phyloP scores from a whole-genome alignment of 1,284 basidiomycete species.

The Calocybe gambosa region DNA sequence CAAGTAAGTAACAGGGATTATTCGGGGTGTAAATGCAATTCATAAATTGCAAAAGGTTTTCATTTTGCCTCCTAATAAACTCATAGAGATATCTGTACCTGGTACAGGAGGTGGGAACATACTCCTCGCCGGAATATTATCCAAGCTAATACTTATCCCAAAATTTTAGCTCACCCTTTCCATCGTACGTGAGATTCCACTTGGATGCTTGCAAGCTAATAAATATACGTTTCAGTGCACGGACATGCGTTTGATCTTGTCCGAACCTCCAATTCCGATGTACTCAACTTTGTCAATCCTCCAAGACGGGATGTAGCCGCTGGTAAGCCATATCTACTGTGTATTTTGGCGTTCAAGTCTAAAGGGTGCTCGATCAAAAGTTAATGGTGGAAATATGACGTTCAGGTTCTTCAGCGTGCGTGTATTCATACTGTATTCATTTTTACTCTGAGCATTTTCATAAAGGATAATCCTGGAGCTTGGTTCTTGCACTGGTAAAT shows the following conservation, averaged over 20 bases:
- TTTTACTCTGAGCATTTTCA: neutral
- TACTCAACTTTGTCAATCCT: constrained; percentile 27
- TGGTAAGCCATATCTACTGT: constrained; percentile 14
- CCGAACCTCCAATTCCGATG: constrained; percentile 17
- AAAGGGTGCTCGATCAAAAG: constrained; percentile 7
- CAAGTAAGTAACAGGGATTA: constrained; percentile 7
- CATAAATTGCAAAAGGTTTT: constrained; percentile 15
- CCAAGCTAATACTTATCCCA: neutral
- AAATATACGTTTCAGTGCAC: constrained; percentile 23
- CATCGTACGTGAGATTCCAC: constrained; percentile 21
- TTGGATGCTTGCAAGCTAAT: constrained; percentile 2
- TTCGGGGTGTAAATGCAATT: neutral
- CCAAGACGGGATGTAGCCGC: constrained; percentile 30
- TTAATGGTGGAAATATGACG: constrained; percentile 27
- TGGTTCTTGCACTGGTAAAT: constrained; percentile 34
- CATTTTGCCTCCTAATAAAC: constrained; percentile 24
- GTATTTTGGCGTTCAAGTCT: neutral
- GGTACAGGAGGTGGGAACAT: constrained; percentile 22
- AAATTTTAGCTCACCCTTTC: constrained; percentile 26
- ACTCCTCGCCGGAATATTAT: neutral
- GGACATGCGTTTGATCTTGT: constrained; percentile 33
- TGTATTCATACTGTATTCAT: neutral
- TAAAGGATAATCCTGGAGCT: constrained; percentile 28
- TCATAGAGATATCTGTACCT: constrained; percentile 28
- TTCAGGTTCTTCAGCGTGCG: constrained; percentile 25